phyloP scores from a whole-genome alignment of 1,139 yeast genomes.

The Geotrichum histeridarum region DNA sequence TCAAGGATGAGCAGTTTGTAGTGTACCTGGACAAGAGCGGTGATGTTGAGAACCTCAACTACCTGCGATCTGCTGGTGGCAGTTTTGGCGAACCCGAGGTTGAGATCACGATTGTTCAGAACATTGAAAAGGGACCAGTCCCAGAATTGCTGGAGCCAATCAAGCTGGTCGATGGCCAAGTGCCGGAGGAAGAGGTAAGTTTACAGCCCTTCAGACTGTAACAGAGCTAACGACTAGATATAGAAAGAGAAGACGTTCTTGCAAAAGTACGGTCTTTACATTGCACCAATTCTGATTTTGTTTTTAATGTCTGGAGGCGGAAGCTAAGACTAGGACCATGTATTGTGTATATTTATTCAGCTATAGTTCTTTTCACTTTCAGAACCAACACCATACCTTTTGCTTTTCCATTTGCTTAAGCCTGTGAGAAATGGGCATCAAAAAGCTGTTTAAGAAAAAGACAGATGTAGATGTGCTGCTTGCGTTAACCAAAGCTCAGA shows the following conservation, averaged over 20 bases:
- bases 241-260: conserved; percentile 32
- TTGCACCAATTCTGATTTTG: conserved; percentile 34
- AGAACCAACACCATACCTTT: not conserved
- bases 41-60: conserved; percentile 5
- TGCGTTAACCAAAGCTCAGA: not conserved
- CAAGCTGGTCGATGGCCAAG: conserved; percentile 30
- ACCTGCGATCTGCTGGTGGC: conserved; percentile 7
- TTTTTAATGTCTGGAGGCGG: conserved; percentile 30
- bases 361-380: not conserved
- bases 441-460: not conserved
- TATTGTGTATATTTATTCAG: not conserved
- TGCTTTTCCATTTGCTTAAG: not conserved
- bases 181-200: conserved; percentile 27
- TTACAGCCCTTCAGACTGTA: not conserved
- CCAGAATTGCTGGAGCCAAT: conserved; percentile 30
- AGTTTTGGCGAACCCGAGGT: conserved; percentile 1
- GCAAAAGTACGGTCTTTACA: conserved; percentile 40
- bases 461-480: not conserved
- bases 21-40: conserved; percentile 10
- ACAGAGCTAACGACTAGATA: not conserved
- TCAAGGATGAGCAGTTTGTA: conserved; percentile 11
- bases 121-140: conserved; percentile 25
- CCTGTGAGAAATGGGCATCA: not conserved
- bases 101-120: conserved; percentile 15
- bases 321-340: not conserved